Percentiles rank a stretch among this genome's conserved stretches.
phyloP scores from a whole-genome alignment of 129 eudicot genomes.

The Tanacetum coccineum region DNA sequence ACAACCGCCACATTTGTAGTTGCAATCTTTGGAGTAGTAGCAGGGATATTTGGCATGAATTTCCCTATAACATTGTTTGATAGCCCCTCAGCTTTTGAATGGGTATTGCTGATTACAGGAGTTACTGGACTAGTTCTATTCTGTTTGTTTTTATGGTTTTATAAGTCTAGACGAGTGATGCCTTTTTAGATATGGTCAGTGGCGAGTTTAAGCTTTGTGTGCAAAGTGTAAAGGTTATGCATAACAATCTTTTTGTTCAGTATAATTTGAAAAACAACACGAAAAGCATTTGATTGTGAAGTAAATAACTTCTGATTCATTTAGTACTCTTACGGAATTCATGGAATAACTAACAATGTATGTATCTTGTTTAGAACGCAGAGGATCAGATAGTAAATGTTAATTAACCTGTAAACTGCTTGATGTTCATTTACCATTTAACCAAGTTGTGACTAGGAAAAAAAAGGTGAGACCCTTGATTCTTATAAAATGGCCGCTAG shows the following conservation, averaged over 20 bases:
- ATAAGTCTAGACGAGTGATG: constrained; percentile 72
- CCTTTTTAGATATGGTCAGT: constrained; percentile 45
- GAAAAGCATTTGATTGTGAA: too few relatives aligned
- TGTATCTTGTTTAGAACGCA: too few relatives aligned
- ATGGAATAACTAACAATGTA: too few relatives aligned
- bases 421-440: too few relatives aligned
- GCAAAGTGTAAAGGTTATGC: constrained; percentile 5
- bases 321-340: too few relatives aligned
- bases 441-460: too few relatives aligned
- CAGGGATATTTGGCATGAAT: constrained; percentile 97
- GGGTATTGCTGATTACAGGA: constrained; percentile 80
- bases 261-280: neutral
- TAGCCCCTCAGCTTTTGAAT: constrained; percentile 59
- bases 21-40: constrained; percentile 92
- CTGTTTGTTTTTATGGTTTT: constrained; percentile 67
- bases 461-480: too few relatives aligned
- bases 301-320: too few relatives aligned
- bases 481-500: too few relatives aligned
- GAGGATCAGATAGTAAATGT: too few relatives aligned
- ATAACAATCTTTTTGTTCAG: neutral
- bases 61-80: constrained; percentile 57
- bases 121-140: constrained; percentile 52
- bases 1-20: constrained; percentile 94
- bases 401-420: too few relatives aligned
- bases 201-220: too few relatives aligned